Evolutionary conservation across 2,329 filamentous ascomycete species (phyloP), one percentile per base, ranked within the genome.

Genomic region (Sclerotinia nivalis): DNA sequence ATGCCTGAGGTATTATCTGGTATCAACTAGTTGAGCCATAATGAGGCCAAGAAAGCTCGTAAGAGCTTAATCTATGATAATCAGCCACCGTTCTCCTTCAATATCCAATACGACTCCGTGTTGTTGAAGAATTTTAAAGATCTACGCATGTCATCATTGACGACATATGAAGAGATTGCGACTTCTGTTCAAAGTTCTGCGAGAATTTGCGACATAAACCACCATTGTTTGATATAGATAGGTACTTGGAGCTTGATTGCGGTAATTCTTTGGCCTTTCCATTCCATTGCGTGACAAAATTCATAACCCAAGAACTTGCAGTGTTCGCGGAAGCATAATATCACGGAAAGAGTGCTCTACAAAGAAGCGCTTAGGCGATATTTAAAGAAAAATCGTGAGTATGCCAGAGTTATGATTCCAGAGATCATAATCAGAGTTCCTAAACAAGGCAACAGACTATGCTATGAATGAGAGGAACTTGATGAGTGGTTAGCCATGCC

Each of bases 101-200:
- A 54, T 28, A 40, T 18, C 9, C n/a, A 43, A 15, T 22, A 52
- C 5, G 62, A 65, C 25, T 65, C 31, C 20, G 7, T 65, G 10
- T 25, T 65, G 34, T 13, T 65, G 4, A 15, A 1, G 8, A 20
- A 22, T 25, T 6, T 52, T 65, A 4, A 1, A 3, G 15, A 43
- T 6, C 37, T 65, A 22, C 8, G 12, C 1, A 8, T 4, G 1
- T 15, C 15, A 25, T 37, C 62, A 2, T 12, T 8, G 10, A 7
- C 4, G 4, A 25, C 25, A 4, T 4, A 22, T 22, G 6, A 20
- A 25, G 1, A 28, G 4, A 2, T 54, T 65, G 62, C 54, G 5
- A 54, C 34, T 40, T 65, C 47, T 40, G 8, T 54, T 34, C 62
- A 65, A 65, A 22, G 49, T 52, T 54, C 62, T 40, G 47, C 47